Conservation (phyloP, 805 yeast species). For the Candida stauntonica region DNA sequence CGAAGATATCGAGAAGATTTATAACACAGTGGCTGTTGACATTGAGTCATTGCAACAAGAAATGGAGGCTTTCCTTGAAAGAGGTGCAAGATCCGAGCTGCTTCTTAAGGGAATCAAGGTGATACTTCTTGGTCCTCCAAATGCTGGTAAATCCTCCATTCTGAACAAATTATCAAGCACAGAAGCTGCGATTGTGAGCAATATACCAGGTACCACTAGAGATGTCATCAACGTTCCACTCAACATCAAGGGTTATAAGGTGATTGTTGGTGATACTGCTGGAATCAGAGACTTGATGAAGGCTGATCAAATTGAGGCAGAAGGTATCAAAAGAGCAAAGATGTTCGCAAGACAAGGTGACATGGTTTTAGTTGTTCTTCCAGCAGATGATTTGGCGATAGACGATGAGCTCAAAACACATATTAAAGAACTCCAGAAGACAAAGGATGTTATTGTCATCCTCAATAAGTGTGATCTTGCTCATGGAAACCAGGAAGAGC, state of each 20-base stretch:
- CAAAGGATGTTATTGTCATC: conserved; percentile 37
- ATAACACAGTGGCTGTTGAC: conserved; percentile 43
- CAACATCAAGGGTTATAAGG: conserved; percentile 80
- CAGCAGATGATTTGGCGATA: conserved; percentile 37
- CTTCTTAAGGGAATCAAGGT: conserved; percentile 69
- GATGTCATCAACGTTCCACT: conserved; percentile 80
- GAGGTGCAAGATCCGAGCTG: conserved; percentile 55
- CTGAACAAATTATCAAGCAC: conserved; percentile 70
- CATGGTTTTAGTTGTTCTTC: conserved; percentile 60
- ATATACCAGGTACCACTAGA: conserved; percentile 90
- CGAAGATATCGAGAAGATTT: conserved; percentile 54
- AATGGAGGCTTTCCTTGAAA: conserved; percentile 37
- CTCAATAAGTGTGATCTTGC: conserved; percentile 61
- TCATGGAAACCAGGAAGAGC: conserved; percentile 20
- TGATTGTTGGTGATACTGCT: conserved; percentile 87
- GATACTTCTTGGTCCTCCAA: conserved; percentile 84
- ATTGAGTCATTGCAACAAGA: conserved; percentile 41
- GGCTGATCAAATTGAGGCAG: conserved; percentile 59
- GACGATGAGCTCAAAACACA: conserved; percentile 38
- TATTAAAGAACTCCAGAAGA: conserved; percentile 28
- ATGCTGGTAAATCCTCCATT: conserved; percentile 92
- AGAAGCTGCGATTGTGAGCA: conserved; percentile 88
- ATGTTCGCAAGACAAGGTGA: conserved; percentile 57
- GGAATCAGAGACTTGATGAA: conserved; percentile 59
- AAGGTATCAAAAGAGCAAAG: conserved; percentile 81